Conservation (phyloP, 1,139 yeast species). For the Magnusiomyces magnusii region DNA sequence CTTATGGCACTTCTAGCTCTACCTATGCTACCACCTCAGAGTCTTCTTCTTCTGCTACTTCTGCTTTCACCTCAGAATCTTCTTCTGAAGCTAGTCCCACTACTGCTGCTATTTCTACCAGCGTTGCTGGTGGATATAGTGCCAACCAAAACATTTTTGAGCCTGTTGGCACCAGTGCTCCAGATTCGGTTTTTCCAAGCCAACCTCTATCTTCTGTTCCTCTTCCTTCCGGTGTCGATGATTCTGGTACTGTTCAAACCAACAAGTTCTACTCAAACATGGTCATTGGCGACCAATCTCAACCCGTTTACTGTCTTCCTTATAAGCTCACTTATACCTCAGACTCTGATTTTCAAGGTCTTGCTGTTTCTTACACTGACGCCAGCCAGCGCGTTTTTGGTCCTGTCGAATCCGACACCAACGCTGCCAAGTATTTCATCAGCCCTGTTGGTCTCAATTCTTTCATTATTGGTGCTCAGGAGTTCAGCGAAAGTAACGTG, state of each 20-base stretch:
- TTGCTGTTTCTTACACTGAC: slow-evolving; percentile 54
- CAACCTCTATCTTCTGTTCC: slow-evolving; percentile 40
- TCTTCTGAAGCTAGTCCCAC: slow-evolving; percentile 41
- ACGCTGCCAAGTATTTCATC: slow-evolving; percentile 42
- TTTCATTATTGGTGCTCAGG: slow-evolving; percentile 49
- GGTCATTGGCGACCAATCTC: slow-evolving; percentile 45
- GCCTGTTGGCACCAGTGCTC: slow-evolving; percentile 43
- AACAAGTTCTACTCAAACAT: slow-evolving; percentile 66
- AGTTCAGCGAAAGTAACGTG: slow-evolving; percentile 39
- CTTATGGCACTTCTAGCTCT: neutral
- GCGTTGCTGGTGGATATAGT: slow-evolving; percentile 15
- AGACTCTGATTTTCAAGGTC: slow-evolving; percentile 40
- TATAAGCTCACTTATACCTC: slow-evolving; percentile 50
- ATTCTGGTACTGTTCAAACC: slow-evolving; percentile 42
- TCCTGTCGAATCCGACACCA: slow-evolving; percentile 26
- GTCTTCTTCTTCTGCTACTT: neutral
- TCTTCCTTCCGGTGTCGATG: slow-evolving; percentile 44
- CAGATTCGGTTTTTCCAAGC: slow-evolving; percentile 44
- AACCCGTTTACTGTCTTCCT: slow-evolving; percentile 48
- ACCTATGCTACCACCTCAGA: neutral
- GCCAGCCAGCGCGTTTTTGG: slow-evolving; percentile 39
- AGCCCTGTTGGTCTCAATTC: slow-evolving; percentile 50
- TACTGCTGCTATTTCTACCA: slow-evolving; percentile 12
- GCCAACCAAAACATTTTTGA: slow-evolving; percentile 41
- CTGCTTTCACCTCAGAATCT: slow-evolving; percentile 11